Evolutionary conservation across 73 alveolate genomes (phyloP).

Genomic region (Blepharisma japonicum): DNA sequence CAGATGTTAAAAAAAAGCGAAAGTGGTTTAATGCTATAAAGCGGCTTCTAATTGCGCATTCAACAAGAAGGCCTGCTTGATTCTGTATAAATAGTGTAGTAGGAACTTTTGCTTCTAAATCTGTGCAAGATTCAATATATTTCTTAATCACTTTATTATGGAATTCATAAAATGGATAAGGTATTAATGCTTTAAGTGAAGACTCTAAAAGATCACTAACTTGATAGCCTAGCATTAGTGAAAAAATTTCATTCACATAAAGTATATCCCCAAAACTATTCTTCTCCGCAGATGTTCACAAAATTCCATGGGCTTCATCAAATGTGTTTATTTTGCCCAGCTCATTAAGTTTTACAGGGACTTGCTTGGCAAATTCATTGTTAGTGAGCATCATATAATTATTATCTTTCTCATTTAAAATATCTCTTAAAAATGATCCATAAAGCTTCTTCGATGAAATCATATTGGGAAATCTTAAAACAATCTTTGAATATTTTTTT

Average conservation of each 20-base stretch:
- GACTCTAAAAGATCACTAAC: neutral
- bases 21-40: neutral
- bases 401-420: no score
- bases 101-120: neutral
- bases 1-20: no score
- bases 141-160: neutral
- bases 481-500: no score
- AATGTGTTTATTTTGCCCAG: no score
- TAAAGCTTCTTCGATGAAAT: no score
- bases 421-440: no score
- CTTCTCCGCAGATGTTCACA: no score
- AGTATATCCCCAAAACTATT: neutral
- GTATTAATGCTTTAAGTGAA: neutral
- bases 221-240: neutral
- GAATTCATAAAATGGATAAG: neutral
- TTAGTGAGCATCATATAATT: no score
- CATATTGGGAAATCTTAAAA: no score
- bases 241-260: conserved; percentile 11
- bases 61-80: neutral
- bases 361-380: no score
- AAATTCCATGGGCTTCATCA: no score
- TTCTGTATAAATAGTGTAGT: neutral
- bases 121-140: neutral
- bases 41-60: neutral
- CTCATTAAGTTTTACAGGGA: no score